Evolutionary conservation across 768 basidiomycete species (phyloP), one percentile per base, ranked within the genome.

Genomic region (Infundibulicybe gibba): DNA sequence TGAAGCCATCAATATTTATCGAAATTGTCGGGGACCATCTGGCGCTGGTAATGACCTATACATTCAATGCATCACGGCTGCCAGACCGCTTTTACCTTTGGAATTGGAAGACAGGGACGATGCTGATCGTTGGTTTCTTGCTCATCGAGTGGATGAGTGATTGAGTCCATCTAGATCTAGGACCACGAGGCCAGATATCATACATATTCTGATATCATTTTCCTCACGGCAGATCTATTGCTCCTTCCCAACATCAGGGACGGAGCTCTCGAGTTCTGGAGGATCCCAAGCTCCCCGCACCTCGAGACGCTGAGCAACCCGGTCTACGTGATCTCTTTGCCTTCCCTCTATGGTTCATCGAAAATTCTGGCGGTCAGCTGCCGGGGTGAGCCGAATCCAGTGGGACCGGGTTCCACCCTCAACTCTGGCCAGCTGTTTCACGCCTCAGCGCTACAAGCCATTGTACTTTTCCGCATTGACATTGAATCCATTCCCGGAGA

Each of bases 311-410:
- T 64, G 8, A 6, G 49, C 53, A 1, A 25, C 25, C 25, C 25
- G 25, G 39, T 58, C 25, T 52, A 55, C 25, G 41, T 50, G 9
- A 56, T 71, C 14, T 43, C 50, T 2, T 61, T 74, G 11, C 69
- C 72, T 6, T 43, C 32, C 6, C 58, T 74, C 6, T n/a, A n/a
- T n/a, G 49, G 54, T 5, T 54, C 57, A 32, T 43, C 52, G 31
- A 44, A 41, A 5, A 49, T 67, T 17, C 47, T 52, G 15, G 45
- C 40, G 12, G 62, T 74, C 6, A 58, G 64, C 14, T 70, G 70
- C 47, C 62, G 72, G 8, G 63, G 64, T 3, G 72, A 78, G 49
- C 74, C 72, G 20, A 74, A 71, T 50, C 72, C 74, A 0, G 51
- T 59, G 0, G 49, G 54, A 16, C 49, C 45, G 17, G 46, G 16